phyloP scores from a whole-genome alignment of 2,329 filamentous ascomycete genomes.

The Simplicillium sp. region DNA sequence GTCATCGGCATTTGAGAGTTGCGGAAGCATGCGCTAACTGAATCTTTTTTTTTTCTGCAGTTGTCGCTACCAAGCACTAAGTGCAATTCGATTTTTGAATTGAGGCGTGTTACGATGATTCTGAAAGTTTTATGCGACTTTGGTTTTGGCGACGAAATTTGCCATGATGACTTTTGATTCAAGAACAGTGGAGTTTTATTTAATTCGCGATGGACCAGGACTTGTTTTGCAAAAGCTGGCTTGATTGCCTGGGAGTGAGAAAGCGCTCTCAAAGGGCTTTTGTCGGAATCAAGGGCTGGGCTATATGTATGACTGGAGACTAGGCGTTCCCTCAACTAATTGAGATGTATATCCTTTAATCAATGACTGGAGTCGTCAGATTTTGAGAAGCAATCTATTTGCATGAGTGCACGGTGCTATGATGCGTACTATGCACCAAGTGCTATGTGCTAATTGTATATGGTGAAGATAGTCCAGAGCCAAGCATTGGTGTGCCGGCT shows the following conservation, averaged over 20 bases:
- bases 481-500: too few relatives aligned
- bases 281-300: not conserved
- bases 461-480: too few relatives aligned
- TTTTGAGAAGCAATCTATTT: not conserved
- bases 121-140: constrained; percentile 4
- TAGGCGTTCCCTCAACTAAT: constrained; percentile 37
- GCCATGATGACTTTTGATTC: constrained; percentile 17
- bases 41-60: constrained; percentile 12
- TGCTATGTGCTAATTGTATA: too few relatives aligned
- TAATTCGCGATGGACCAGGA: constrained; percentile 19
- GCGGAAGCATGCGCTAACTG: too few relatives aligned
- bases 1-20: too few relatives aligned
- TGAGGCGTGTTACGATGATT: constrained; percentile 5
- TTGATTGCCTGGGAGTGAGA: not conserved
- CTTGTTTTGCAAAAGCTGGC: constrained; percentile 17
- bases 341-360: constrained; percentile 20
- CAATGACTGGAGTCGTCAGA: not conserved
- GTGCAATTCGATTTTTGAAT: not conserved
- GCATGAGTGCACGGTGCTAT: too few relatives aligned
- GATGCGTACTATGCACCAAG: too few relatives aligned
- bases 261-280: too few relatives aligned
- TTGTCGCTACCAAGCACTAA: constrained; percentile 19
- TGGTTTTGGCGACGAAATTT: not conserved
- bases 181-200: constrained; percentile 21
- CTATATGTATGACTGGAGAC: constrained; percentile 36